These are phyloP conservation scores for Mycena amicta DNA, from an alignment of 768 basidiomycete species.

Conservation along the genomic window DNA sequence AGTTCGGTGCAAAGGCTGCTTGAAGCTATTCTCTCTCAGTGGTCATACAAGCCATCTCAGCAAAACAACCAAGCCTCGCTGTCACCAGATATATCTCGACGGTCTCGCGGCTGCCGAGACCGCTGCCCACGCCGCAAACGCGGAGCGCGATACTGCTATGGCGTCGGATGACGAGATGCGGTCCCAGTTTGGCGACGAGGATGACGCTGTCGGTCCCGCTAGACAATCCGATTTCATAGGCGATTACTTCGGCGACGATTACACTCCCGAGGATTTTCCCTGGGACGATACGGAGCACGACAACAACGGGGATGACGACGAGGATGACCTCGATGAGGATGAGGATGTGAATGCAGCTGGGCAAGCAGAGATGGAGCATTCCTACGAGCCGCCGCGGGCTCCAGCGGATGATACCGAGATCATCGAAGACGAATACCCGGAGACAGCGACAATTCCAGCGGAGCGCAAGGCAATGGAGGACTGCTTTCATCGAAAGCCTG, in stretches of 20 bases:
- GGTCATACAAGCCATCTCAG: not conserved
- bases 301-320: not conserved
- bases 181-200: not conserved
- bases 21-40: not conserved
- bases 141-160: not conserved
- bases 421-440: no score
- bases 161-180: not conserved
- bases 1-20: not conserved
- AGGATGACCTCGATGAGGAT: not conserved
- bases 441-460: not conserved
- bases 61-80: not conserved
- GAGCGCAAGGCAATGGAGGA: not conserved
- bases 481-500: not conserved
- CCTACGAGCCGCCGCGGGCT: not conserved
- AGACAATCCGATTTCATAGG: no score
- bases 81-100: not conserved
- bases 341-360: not conserved
- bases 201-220: no score
- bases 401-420: not conserved
- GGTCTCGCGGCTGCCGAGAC: not conserved
- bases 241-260: conserved; percentile 12
- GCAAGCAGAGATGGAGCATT: not conserved
- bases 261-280: conserved; percentile 1
- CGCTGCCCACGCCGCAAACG: not conserved
- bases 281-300: not conserved